Evolutionary conservation across 768 basidiomycete species (phyloP).

Genomic region (Auriscalpium orientale): DNA sequence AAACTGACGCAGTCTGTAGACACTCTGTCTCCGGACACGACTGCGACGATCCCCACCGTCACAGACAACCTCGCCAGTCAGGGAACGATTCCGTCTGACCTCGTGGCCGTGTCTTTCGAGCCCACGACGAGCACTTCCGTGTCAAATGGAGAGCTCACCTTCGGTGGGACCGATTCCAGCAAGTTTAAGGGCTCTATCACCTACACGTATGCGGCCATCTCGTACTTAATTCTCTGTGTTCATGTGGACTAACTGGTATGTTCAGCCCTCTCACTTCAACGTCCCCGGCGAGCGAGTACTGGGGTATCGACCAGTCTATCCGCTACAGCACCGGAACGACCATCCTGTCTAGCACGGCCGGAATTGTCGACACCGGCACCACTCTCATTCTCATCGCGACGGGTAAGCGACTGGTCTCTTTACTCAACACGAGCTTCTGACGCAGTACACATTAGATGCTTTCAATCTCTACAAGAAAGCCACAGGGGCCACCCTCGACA

Average conservation of each 20-base stretch:
- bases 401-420: slow-evolving; percentile 13
- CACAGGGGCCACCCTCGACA: slow-evolving; percentile 25
- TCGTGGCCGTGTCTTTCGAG: slow-evolving; percentile 25
- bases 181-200: slow-evolving; percentile 27
- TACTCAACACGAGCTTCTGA: slow-evolving; percentile 14
- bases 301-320: slow-evolving; percentile 29
- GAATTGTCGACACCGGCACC: slow-evolving; percentile 32
- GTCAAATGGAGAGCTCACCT: slow-evolving; percentile 30
- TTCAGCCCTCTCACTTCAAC: slow-evolving; percentile 24
- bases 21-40: slow-evolving; percentile 20
- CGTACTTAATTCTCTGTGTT: too few relatives aligned
- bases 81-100: slow-evolving; percentile 18
- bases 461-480: slow-evolving; percentile 23
- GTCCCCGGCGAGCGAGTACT: slow-evolving; percentile 24
- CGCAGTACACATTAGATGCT: slow-evolving; percentile 21
- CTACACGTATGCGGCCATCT: slow-evolving; percentile 17
- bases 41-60: slow-evolving; percentile 41
- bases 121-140: slow-evolving; percentile 19
- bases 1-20: slow-evolving; percentile 13
- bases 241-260: not conserved
- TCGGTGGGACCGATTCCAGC: slow-evolving; percentile 26
- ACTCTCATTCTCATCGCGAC: slow-evolving; percentile 26
- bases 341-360: slow-evolving; percentile 22
- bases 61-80: slow-evolving; percentile 32
- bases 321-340: slow-evolving; percentile 19